These are phyloP conservation scores for Lactarius evosmus DNA, from an alignment of 768 basidiomycete species.

Conservation along the genomic window DNA sequence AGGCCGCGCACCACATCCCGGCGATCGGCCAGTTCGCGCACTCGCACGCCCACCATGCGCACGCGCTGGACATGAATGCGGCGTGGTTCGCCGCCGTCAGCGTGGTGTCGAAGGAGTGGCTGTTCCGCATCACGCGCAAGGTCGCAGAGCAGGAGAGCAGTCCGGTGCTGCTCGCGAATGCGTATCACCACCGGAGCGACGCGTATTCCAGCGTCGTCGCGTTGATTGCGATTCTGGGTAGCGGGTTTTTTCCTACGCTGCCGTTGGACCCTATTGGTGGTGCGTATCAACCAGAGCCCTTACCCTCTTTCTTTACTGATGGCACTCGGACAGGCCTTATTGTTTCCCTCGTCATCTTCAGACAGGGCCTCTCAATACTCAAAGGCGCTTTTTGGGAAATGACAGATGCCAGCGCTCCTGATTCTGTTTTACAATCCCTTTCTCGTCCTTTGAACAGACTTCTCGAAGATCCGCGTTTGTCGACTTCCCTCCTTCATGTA, in stretches of 20 bases:
- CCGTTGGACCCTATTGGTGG: conserved; percentile 95
- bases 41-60: conserved; percentile 54
- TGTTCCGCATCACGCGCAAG: conserved; percentile 83
- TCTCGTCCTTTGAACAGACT: conserved; percentile 42
- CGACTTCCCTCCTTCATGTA: conserved; percentile 39
- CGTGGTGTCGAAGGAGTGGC: conserved; percentile 85
- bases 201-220: conserved; percentile 92
- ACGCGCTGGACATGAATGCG: conserved; percentile 82
- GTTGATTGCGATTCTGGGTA: conserved; percentile 88
- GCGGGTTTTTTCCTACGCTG: conserved; percentile 77
- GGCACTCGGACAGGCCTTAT: conserved; percentile 53
- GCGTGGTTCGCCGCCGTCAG: conserved; percentile 91
- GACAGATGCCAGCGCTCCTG: conserved; percentile 69
- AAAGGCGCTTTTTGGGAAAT: conserved; percentile 73
- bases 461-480: neutral
- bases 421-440: conserved; percentile 55
- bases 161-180: conserved; percentile 93
- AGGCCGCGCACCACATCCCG: conserved; percentile 54
- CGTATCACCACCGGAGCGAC: conserved; percentile 96
- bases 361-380: conserved; percentile 68
- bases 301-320: conserved; percentile 1
- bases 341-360: conserved; percentile 86
- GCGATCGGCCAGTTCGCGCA: conserved; percentile 39
- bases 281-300: conserved; percentile 34
- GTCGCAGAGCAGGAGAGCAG: conserved; percentile 91